Evolutionary conservation across 345 rosid genomes (phyloP).

Genomic region (Citrus australasica): DNA sequence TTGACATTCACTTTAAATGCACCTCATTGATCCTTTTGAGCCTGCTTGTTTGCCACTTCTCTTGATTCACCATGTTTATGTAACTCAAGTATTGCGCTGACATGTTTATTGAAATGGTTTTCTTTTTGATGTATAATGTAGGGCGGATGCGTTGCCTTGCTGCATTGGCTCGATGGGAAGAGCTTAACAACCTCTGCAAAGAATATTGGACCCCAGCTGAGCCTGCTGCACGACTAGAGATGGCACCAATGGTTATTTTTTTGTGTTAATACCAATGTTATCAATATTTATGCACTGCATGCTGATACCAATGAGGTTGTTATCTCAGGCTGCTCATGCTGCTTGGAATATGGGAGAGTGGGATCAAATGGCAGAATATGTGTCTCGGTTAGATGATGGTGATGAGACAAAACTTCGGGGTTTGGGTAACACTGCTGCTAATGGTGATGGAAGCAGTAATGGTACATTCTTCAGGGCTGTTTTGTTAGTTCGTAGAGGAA

Average conservation of each 20-base stretch:
- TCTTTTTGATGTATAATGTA: slow-evolving; percentile 27
- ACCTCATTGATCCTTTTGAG: neutral
- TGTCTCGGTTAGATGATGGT: slow-evolving; percentile 89
- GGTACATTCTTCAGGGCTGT: slow-evolving; percentile 98
- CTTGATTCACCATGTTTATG: neutral
- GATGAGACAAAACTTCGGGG: slow-evolving; percentile 85
- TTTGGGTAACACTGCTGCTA: slow-evolving; percentile 81
- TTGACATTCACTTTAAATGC: neutral
- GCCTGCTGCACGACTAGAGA: slow-evolving; percentile 92
- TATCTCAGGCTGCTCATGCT: slow-evolving; percentile 81
- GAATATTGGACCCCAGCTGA: slow-evolving; percentile 99
- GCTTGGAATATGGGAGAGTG: slow-evolving; percentile 99
- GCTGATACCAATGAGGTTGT: slow-evolving; percentile 15
- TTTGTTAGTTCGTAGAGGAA: slow-evolving; percentile 70
- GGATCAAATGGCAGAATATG: slow-evolving; percentile 99
- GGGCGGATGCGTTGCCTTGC: slow-evolving; percentile 99
- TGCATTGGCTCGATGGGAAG: slow-evolving; percentile 98
- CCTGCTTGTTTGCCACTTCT: neutral
- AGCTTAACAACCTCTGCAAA: slow-evolving; percentile 89
- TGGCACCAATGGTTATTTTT: slow-evolving; percentile 93
- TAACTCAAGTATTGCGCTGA: neutral
- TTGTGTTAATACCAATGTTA: slow-evolving; percentile 16
- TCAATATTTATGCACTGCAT: slow-evolving; percentile 5
- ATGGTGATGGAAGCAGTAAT: slow-evolving; percentile 89
- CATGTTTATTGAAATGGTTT: slow-evolving; percentile 15